Percentiles rank a stretch among this genome's conserved stretches.
Evolutionary conservation across 139 green algal species (phyloP).

Genomic region (Limnomonas spitsbergensis): DNA sequence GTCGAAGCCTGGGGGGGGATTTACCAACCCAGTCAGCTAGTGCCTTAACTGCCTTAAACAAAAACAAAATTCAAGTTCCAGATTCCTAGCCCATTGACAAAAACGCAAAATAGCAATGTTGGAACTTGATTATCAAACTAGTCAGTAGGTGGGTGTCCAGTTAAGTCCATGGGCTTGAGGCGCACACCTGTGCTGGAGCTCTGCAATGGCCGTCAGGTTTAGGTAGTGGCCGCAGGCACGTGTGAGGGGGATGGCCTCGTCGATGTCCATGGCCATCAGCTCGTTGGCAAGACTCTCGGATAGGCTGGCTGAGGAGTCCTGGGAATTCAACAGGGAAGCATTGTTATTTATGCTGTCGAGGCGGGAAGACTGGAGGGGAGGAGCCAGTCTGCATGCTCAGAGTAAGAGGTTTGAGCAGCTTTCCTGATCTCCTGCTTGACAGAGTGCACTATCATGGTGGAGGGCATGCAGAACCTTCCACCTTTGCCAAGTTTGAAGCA

Average conservation of each 20-base stretch:
- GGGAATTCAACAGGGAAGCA: not conserved
- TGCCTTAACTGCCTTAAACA: no score
- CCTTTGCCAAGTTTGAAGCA: not conserved
- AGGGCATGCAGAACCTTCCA: not conserved
- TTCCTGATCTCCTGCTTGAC: constrained; percentile 18
- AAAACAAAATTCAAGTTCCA: no score
- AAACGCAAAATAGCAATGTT: no score
- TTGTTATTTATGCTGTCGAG: not conserved
- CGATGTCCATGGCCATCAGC: constrained; percentile 74
- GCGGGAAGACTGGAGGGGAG: not conserved
- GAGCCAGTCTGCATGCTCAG: not conserved
- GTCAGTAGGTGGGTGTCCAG: no score
- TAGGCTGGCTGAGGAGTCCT: constrained; percentile 51
- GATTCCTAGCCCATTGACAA: no score
- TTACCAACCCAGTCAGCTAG: no score
- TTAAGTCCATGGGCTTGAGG: no score
- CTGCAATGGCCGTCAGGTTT: constrained; percentile 76
- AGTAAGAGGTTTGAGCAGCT: not conserved
- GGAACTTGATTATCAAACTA: no score
- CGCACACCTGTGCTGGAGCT: constrained; percentile 76
- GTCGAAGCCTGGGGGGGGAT: constrained; percentile 69
- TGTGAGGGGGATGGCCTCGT: constrained; percentile 78
- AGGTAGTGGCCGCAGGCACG: constrained; percentile 83
- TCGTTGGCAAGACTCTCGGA: constrained; percentile 68
- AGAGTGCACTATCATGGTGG: constrained; percentile 45